These are phyloP conservation scores for Russula sp. DNA, from an alignment of 768 basidiomycete species.

Conservation along the genomic window DNA sequence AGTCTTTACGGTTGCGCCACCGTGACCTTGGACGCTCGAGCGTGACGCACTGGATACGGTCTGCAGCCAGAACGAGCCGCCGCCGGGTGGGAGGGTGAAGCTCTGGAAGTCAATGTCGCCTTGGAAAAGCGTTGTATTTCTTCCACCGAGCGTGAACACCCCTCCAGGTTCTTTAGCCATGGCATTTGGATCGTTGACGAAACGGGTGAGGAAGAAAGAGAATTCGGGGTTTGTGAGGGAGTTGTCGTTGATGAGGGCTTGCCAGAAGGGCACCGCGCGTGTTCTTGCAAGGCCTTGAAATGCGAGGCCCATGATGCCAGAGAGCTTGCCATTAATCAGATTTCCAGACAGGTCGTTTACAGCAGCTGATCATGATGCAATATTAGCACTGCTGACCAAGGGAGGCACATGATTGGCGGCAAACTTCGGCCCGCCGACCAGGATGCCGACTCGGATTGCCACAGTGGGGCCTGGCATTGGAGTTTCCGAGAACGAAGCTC, in stretches of 20 bases:
- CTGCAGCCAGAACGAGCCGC: conserved; percentile 56
- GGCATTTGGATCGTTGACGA: conserved; percentile 33
- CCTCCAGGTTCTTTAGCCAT: conserved; percentile 50
- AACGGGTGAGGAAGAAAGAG: conserved; percentile 58
- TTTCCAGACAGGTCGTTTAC: conserved; percentile 44
- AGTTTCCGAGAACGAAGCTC: too few species aligned
- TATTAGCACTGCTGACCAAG: conserved; percentile 3
- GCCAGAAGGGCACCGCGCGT: conserved; percentile 58
- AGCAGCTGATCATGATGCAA: conserved; percentile 35
- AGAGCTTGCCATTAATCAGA: conserved; percentile 45
- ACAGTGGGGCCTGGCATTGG: background rate
- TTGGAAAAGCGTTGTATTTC: conserved; percentile 49
- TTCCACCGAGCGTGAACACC: conserved; percentile 66
- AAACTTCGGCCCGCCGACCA: background rate
- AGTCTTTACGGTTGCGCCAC: background rate
- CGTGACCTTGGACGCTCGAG: background rate
- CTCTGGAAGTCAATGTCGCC: conserved; percentile 68
- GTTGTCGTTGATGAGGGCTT: conserved; percentile 40
- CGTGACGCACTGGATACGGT: conserved; percentile 42
- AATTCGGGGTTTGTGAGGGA: conserved; percentile 53
- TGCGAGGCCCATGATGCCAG: conserved; percentile 75
- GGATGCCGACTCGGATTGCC: background rate
- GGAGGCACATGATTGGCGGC: background rate
- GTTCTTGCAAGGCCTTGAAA: conserved; percentile 57
- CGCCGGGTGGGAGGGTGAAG: conserved; percentile 32